Base-by-base conservation (phyloP, 768 basidiomycete genomes). In the Termitomyces titanicus region DNA sequence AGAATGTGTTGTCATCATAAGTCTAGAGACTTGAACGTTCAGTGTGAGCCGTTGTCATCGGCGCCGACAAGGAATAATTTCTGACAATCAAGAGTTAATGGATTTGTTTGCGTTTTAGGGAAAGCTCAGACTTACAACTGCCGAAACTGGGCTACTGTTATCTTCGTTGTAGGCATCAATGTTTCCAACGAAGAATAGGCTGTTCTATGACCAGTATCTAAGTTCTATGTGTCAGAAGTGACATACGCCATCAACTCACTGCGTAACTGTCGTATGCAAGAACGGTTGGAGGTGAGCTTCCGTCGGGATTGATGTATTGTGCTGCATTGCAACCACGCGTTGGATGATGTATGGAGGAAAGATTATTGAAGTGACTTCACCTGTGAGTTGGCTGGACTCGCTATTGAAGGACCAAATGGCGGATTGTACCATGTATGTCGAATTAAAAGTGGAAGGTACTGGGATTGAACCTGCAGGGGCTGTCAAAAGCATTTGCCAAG, bases 301-400 rank as follows among this genome's bases (percentile, higher is more conserved):
- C 71, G 61, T 80, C 74, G 15, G 68, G 69, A 58, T 81, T 81
- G 53, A 75, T 67, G 65, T 74, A 79, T 59, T 76, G 73, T 6
- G 75, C 80, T 82, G 54, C 29, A 37, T 39, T 13, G n/a, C 11
- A 37, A 6, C 9, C 35, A 55, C 34, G 39, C n/a, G 37, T 50
- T 35, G 51, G 35, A 38, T 35, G 42, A 39, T 20, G 13, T 24
- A 34, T 31, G 20, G 43, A 34, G 25, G 8, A 22, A 60, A 34
- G 18, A 35, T 44, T 42, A 9, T 25, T 31, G 11, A 50, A 35
- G 39, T 17, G 37, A 47, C 56, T 66, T 52, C 54, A 80, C 80
- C 71, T 51, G 66, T 71, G 27, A 82, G 61, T 60, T 79, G 66
- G 33, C 70, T 64, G 7, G 74, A 77, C 13, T 55, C 55, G 3